A percentile compares a stretch with the other conserved stretches of the same genome.
These are phyloP conservation scores for Coemansia sp. DNA, from an alignment of 192 early-diverging fungal species.

Conservation along the genomic window DNA sequence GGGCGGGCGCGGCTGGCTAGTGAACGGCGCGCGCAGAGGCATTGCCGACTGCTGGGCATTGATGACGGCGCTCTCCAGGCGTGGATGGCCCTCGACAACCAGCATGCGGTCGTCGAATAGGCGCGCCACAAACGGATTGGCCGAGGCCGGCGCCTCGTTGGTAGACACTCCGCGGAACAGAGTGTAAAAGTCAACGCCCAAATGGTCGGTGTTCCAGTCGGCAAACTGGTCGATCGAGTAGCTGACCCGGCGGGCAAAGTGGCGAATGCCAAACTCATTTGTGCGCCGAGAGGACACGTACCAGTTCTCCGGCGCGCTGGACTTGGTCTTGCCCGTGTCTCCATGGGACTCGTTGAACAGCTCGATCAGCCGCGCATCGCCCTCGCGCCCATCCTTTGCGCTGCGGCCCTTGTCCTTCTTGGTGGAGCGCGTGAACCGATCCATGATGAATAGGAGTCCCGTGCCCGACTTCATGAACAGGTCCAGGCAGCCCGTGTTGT, in stretches of 20 bases:
- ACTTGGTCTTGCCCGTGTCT: slow-evolving; percentile 8
- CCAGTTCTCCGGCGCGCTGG: slow-evolving; percentile 14
- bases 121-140: slow-evolving; percentile 67
- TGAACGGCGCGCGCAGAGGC: slow-evolving; percentile 57
- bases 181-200: slow-evolving; percentile 78
- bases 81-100: slow-evolving; percentile 77
- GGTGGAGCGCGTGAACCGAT: slow-evolving; percentile 52
- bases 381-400: slow-evolving; percentile 29
- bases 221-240: slow-evolving; percentile 59
- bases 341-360: slow-evolving; percentile 34
- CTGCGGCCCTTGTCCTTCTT: slow-evolving; percentile 40
- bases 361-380: slow-evolving; percentile 29
- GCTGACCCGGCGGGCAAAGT: slow-evolving; percentile 66
- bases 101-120: slow-evolving; percentile 70
- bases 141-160: slow-evolving; percentile 47
- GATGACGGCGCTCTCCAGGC: slow-evolving; percentile 68
- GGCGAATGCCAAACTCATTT: slow-evolving; percentile 69
- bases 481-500: slow-evolving; percentile 68
- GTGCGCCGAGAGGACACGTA: slow-evolving; percentile 25
- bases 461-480: slow-evolving; percentile 65
- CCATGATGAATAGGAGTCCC: slow-evolving; percentile 74
- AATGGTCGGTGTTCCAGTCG: slow-evolving; percentile 69
- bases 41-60: slow-evolving; percentile 69
- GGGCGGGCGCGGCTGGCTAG: slow-evolving; percentile 20
- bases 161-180: slow-evolving; percentile 66